A percentile compares a stretch with the other conserved stretches of the same genome.
phyloP scores from a whole-genome alignment of 805 yeast genomes.

The Spathaspora sp. region DNA sequence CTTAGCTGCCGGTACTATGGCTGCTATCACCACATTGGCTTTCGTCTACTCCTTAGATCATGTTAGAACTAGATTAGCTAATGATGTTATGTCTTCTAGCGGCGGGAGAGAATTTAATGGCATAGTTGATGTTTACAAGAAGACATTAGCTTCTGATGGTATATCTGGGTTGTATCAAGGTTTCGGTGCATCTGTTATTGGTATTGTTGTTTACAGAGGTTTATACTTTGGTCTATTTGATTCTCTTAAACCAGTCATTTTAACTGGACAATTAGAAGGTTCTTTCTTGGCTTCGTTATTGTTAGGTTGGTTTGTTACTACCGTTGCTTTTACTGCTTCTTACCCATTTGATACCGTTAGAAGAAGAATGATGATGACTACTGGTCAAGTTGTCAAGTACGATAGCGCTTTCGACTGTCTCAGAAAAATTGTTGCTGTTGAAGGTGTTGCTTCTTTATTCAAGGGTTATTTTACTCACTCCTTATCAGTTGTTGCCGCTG shows the following conservation, averaged over 20 bases:
- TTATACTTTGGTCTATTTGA: slow-evolving; percentile 97
- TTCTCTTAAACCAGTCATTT: slow-evolving; percentile 90
- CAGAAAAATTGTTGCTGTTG: slow-evolving; percentile 89
- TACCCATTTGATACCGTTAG: slow-evolving; percentile 99
- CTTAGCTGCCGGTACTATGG: slow-evolving; percentile 98
- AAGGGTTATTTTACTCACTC: slow-evolving; percentile 99
- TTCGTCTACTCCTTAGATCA: slow-evolving; percentile 96
- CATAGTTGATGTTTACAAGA: slow-evolving; percentile 92
- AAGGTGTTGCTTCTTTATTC: slow-evolving; percentile 91
- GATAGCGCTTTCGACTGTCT: slow-evolving; percentile 92
- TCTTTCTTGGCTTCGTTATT: slow-evolving; percentile 92
- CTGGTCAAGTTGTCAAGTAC: slow-evolving; percentile 97
- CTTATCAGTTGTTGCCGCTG: slow-evolving; percentile 99
- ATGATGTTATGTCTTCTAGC: slow-evolving; percentile 87
- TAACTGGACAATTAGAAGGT: slow-evolving; percentile 93
- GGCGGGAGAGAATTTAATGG: slow-evolving; percentile 98
- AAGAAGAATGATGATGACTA: slow-evolving; percentile 99
- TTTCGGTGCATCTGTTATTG: slow-evolving; percentile 97
- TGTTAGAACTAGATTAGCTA: slow-evolving; percentile 98
- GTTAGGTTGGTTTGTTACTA: slow-evolving; percentile 97
- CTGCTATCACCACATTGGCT: slow-evolving; percentile 92
- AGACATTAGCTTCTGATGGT: slow-evolving; percentile 95
- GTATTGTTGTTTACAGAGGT: slow-evolving; percentile 99
- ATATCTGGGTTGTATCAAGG: slow-evolving; percentile 98
- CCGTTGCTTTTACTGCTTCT: slow-evolving; percentile 97